Conservation (phyloP, 1,284 basidiomycete species). For the Phenoliferia sp. region DNA sequence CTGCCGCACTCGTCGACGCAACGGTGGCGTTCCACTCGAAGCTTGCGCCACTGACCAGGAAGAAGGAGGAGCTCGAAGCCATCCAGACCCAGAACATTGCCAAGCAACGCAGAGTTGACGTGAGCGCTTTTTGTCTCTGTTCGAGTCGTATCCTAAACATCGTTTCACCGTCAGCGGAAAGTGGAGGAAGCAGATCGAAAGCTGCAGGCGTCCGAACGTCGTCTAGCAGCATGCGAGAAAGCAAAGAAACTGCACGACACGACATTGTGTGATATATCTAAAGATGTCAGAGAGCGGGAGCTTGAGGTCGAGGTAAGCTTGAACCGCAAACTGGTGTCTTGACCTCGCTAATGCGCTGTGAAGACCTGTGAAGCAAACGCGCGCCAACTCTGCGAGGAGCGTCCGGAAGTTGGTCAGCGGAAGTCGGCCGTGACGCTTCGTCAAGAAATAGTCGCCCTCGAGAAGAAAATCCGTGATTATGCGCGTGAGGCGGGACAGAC, state of each 20-base stretch:
- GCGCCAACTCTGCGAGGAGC: background rate
- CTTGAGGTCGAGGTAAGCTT: no score
- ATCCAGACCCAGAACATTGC: background rate
- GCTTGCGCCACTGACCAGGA: background rate
- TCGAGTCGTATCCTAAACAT: no score
- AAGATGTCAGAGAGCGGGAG: no score
- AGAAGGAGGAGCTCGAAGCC: background rate
- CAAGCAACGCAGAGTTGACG: background rate
- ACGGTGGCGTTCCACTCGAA: background rate
- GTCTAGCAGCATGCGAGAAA: no score
- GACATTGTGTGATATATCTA: no score
- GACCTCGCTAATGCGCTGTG: no score
- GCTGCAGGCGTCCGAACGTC: no score
- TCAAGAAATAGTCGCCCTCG: background rate
- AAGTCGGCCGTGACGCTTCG: background rate
- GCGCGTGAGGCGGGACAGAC: background rate
- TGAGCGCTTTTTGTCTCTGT: background rate
- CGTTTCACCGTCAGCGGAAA: no score
- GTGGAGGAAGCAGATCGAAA: no score
- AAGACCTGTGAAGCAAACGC: background rate
- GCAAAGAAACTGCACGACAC: no score
- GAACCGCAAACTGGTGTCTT: no score
- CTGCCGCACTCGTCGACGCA: background rate
- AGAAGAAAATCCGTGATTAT: background rate
- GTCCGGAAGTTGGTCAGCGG: background rate